phyloP scores from a whole-genome alignment of 192 early-diverging fungal genomes.

The Coemansia sp. region DNA sequence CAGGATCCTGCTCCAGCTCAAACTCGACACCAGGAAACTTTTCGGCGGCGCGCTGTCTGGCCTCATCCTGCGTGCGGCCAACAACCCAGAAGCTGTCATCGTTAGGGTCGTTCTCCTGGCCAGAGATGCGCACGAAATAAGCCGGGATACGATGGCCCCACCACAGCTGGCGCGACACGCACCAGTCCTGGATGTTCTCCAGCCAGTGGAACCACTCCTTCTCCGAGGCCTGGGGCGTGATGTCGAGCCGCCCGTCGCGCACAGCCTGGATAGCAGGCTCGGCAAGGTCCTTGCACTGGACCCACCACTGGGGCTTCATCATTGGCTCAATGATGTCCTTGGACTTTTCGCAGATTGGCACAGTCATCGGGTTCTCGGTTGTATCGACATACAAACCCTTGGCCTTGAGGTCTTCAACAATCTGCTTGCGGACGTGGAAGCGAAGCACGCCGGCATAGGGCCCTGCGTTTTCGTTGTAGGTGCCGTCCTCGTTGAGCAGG shows the following conservation, averaged over 20 bases:
- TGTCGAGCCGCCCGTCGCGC: constrained; percentile 75
- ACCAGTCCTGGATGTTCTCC: constrained; percentile 96
- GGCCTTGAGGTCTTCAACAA: constrained; percentile 85
- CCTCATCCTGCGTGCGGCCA: constrained; percentile 77
- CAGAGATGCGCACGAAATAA: constrained; percentile 85
- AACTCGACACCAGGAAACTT: constrained; percentile 80
- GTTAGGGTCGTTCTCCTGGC: constrained; percentile 53
- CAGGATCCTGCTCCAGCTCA: constrained; percentile 89
- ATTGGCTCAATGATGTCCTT: constrained; percentile 95
- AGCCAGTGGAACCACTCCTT: constrained; percentile 97
- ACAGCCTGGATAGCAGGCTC: constrained; percentile 79
- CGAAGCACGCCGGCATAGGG: constrained; percentile 86
- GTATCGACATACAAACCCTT: constrained; percentile 85
- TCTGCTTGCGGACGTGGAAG: constrained; percentile 88
- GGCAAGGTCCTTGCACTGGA: constrained; percentile 88
- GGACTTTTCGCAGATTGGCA: constrained; percentile 87
- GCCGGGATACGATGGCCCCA: constrained; percentile 98
- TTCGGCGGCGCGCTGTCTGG: constrained; percentile 67
- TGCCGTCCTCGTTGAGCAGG: constrained; percentile 96
- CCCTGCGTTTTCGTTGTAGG: constrained; percentile 87
- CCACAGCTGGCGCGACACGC: constrained; percentile 98
- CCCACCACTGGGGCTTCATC: constrained; percentile 99
- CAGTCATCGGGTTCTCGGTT: constrained; percentile 88
- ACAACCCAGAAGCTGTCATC: constrained; percentile 85
- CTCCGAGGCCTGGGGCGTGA: constrained; percentile 81